phyloP scores from a whole-genome alignment of 2,329 filamentous ascomycete genomes.

The Hortaea werneckii region DNA sequence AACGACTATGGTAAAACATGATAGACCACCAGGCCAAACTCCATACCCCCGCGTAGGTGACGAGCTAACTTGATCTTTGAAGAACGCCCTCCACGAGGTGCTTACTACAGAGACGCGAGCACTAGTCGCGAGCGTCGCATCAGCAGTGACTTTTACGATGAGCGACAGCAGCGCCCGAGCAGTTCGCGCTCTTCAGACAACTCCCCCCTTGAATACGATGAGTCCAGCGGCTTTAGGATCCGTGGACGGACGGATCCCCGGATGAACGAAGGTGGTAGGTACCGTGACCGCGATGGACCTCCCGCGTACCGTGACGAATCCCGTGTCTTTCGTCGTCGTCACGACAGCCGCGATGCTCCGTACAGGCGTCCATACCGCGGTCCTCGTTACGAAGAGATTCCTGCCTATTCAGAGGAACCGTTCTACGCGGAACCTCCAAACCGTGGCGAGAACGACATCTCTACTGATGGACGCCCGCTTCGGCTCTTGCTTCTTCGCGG shows the following conservation, averaged over 20 bases:
- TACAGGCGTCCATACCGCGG: conserved; percentile 1
- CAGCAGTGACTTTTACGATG: conserved; percentile 5
- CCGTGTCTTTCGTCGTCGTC: no score
- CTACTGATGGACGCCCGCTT: background rate
- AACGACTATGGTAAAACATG: background rate
- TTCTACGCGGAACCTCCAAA: conserved; percentile 10
- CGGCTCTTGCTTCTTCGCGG: conserved; percentile 55
- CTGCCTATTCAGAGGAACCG: conserved; percentile 5
- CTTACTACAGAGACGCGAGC: background rate
- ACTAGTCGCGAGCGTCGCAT: conserved; percentile 1
- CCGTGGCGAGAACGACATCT: conserved; percentile 16
- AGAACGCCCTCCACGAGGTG: conserved; percentile 3
- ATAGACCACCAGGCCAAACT: no score
- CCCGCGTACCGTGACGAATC: no score
- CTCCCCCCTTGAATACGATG: background rate
- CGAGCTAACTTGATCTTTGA: conserved; percentile 6
- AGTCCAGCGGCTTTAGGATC: background rate
- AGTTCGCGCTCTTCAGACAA: background rate
- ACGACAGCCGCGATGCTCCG: no score
- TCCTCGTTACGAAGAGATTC: background rate
- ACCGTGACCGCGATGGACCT: background rate
- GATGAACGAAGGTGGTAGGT: background rate
- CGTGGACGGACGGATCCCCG: background rate
- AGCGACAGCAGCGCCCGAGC: background rate
- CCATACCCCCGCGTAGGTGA: conserved; percentile 3